These are phyloP conservation scores for Chlamydomonas sp. DNA, from an alignment of 139 green algal species.

Conservation along the genomic window DNA sequence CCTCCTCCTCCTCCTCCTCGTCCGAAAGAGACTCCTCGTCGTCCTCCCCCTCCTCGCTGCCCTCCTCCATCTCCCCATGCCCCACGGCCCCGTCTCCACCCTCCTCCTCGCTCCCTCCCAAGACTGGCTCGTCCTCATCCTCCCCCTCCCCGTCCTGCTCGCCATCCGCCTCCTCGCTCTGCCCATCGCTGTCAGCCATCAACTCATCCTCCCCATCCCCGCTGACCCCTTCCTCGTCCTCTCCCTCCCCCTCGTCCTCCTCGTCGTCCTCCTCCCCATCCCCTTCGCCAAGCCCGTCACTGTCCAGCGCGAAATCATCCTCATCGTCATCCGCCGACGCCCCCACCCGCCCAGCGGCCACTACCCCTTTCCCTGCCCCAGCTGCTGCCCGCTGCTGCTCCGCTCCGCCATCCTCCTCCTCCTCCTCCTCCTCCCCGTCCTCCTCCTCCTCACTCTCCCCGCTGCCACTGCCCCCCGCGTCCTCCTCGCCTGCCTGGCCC, in stretches of 20 bases:
- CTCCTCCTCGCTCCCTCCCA: background rate
- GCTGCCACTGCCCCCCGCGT: background rate
- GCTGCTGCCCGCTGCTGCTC: background rate
- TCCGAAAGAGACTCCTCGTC: background rate
- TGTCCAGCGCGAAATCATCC: conserved; percentile 31
- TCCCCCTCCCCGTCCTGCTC: background rate
- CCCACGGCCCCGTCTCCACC: background rate
- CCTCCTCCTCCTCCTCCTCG: background rate
- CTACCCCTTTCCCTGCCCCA: background rate
- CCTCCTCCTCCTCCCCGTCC: background rate
- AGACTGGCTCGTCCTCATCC: background rate
- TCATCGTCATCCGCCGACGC: conserved; percentile 13
- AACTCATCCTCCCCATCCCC: conserved; percentile 27
- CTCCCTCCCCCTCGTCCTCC: background rate
- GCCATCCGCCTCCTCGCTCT: conserved; percentile 27
- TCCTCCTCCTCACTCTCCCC: background rate
- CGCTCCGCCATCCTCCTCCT: background rate
- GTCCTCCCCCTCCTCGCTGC: conserved; percentile 9
- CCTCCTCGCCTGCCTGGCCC: background rate
- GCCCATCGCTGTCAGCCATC: background rate
- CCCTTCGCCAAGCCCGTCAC: background rate
- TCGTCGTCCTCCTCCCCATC: background rate
- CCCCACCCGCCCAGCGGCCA: background rate
- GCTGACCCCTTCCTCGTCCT: conserved; percentile 31
- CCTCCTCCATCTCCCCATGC: background rate